Conservation (phyloP, 306 rosid species). For the Sechiopsis laciniata region DNA sequence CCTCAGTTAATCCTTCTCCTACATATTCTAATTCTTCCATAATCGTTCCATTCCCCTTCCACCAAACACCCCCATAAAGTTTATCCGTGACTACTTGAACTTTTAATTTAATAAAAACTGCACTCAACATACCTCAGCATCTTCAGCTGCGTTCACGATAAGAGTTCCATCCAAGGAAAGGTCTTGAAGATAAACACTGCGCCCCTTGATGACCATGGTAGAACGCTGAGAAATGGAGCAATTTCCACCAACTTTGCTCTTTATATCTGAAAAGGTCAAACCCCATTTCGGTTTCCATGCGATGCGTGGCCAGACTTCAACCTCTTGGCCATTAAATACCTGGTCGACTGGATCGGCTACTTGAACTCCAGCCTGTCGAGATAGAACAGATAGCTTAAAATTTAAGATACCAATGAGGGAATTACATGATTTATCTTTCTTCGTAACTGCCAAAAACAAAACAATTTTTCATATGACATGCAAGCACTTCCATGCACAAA, state of each 20-base stretch:
- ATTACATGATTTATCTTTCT: not conserved
- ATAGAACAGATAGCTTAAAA: constrained; percentile 14
- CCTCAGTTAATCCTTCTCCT: too few species aligned
- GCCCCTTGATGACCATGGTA: constrained; percentile 66
- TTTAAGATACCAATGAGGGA: constrained; percentile 16
- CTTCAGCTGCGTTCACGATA: constrained; percentile 50
- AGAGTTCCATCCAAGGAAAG: constrained; percentile 83
- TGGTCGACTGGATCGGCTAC: constrained; percentile 64
- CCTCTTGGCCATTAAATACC: constrained; percentile 78
- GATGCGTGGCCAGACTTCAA: constrained; percentile 84
- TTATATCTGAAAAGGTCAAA: constrained; percentile 55
- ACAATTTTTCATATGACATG: not conserved
- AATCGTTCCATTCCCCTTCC: too few species aligned
- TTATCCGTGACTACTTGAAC: not conserved
- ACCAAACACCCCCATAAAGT: not conserved
- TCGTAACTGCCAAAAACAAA: not conserved
- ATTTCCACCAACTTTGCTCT: constrained; percentile 57
- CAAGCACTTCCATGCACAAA: not conserved
- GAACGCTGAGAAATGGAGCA: constrained; percentile 74
- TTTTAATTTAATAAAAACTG: not conserved
- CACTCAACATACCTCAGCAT: constrained; percentile 54
- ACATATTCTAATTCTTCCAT: too few species aligned
- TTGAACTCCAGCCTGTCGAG: constrained; percentile 66
- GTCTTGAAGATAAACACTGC: constrained; percentile 45
- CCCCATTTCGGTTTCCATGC: constrained; percentile 97